Evolutionary conservation across 305 asterid species (phyloP).

Genomic region (Fraxinus angustifolia): DNA sequence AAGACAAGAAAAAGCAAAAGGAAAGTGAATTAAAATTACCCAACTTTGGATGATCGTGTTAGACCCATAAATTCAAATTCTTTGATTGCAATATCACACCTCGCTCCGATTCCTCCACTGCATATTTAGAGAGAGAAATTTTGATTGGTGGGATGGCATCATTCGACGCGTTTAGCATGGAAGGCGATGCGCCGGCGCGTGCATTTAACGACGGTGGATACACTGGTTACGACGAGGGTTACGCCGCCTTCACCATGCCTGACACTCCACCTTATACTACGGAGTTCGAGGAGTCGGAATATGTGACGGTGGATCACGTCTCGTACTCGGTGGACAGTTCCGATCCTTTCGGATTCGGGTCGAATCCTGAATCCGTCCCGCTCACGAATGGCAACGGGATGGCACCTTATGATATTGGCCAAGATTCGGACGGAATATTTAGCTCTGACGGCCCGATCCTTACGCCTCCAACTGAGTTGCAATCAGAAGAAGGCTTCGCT

Average conservation of each 20-base stretch:
- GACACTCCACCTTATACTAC: conserved; percentile 42
- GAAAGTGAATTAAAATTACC: not conserved
- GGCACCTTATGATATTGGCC: conserved; percentile 34
- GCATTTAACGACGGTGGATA: conserved; percentile 36
- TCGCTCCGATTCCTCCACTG: not conserved
- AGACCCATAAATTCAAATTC: not conserved
- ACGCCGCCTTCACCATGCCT: conserved; percentile 30
- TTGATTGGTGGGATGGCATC: conserved; percentile 38
- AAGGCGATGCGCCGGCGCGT: conserved; percentile 43
- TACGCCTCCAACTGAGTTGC: conserved; percentile 69
- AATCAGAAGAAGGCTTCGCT: conserved; percentile 56
- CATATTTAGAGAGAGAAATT: conserved; percentile 14
- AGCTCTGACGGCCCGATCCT: conserved; percentile 64
- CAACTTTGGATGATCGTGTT: not conserved
- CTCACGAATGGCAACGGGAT: conserved; percentile 55
- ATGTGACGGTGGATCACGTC: conserved; percentile 41
- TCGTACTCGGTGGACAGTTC: conserved; percentile 39
- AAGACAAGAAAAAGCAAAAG: not conserved
- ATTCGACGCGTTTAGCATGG: conserved; percentile 52
- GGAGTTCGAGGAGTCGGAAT: conserved; percentile 44
- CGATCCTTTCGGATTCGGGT: conserved; percentile 65
- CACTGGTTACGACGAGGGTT: conserved; percentile 27
- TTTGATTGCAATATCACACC: not conserved
- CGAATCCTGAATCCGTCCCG: conserved; percentile 48
- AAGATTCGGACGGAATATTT: conserved; percentile 51